Percentiles rank a stretch among this genome's conserved stretches.
Evolutionary conservation across 768 basidiomycete species (phyloP).

Genomic region (Boletus rubropictus): DNA sequence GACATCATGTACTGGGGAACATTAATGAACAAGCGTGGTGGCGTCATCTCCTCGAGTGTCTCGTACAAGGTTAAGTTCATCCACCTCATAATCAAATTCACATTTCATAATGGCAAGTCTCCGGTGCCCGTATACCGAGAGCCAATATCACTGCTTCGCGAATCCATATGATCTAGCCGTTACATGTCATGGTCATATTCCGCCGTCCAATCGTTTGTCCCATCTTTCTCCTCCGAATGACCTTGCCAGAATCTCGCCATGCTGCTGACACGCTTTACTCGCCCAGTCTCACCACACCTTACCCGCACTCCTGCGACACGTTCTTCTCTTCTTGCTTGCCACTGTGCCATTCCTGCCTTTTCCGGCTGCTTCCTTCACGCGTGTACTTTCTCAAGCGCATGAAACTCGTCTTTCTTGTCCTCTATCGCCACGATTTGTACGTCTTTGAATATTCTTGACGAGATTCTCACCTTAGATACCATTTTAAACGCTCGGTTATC

Average conservation of each 20-base stretch:
- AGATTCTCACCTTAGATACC: slow-evolving; percentile 25
- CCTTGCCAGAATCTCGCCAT: slow-evolving; percentile 40
- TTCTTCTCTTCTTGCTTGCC: slow-evolving; percentile 47
- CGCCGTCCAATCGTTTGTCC: slow-evolving; percentile 29
- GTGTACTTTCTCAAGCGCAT: slow-evolving; percentile 25
- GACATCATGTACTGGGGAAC: slow-evolving; percentile 30
- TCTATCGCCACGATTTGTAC: slow-evolving; percentile 28
- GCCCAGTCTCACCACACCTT: slow-evolving; percentile 40
- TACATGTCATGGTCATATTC: slow-evolving; percentile 22
- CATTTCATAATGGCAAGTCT: slow-evolving; percentile 33
- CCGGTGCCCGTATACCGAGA: slow-evolving; percentile 31
- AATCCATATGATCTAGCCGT: slow-evolving; percentile 23
- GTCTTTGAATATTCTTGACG: slow-evolving; percentile 26
- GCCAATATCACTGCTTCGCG: slow-evolving; percentile 27
- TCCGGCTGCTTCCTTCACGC: slow-evolving; percentile 41
- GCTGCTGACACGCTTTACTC: slow-evolving; percentile 56
- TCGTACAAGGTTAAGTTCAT: slow-evolving; percentile 35
- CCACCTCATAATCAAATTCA: slow-evolving; percentile 40
- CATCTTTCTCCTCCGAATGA: slow-evolving; percentile 52
- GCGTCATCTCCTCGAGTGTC: slow-evolving; percentile 28
- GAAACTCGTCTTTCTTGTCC: slow-evolving; percentile 24
- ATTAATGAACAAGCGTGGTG: slow-evolving; percentile 30
- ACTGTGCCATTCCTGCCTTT: slow-evolving; percentile 52
- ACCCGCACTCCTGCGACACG: slow-evolving; percentile 64
- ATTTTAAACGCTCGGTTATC: slow-evolving; percentile 26